These are phyloP conservation scores for Globisporangium yorkense DNA, from an alignment of 352 stramenopile genomes.

Conservation along the genomic window DNA sequence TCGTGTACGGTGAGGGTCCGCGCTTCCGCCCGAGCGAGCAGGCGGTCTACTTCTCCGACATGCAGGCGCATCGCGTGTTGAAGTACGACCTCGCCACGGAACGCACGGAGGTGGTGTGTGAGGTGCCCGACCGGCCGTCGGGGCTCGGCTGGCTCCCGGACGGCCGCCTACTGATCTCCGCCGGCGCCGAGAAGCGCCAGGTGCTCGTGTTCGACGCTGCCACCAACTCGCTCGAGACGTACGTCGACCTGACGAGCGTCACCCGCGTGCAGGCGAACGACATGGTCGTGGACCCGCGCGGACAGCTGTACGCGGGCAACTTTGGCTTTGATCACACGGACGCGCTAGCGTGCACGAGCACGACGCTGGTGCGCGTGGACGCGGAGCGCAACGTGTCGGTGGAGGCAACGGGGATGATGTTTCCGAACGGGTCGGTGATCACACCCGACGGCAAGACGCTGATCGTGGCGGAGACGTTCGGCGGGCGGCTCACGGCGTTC, in stretches of 20 bases:
- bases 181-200: conserved; percentile 35
- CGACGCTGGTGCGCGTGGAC: conserved; percentile 52
- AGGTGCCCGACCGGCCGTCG: conserved; percentile 42
- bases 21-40: conserved; percentile 45
- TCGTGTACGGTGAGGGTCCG: conserved; percentile 54
- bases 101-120: conserved; percentile 31
- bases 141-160: conserved; percentile 62
- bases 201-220: conserved; percentile 36
- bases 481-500: conserved; percentile 45
- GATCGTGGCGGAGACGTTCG: conserved; percentile 64
- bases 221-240: conserved; percentile 24
- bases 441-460: conserved; percentile 67
- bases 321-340: conserved; percentile 53
- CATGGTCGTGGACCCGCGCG: conserved; percentile 42
- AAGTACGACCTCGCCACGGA: conserved; percentile 46
- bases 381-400: conserved; percentile 37
- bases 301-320: conserved; percentile 52
- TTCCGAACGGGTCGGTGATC: conserved; percentile 68
- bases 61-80: conserved; percentile 51
- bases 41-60: conserved; percentile 65
- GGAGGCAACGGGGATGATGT: conserved; percentile 50
- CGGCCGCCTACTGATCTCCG: conserved; percentile 48
- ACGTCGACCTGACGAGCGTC: conserved; percentile 44
- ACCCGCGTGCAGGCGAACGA: conserved; percentile 54
- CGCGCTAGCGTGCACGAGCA: conserved; percentile 25